A percentile compares a stretch with the other conserved stretches of the same genome.
phyloP scores from a whole-genome alignment of 495 filamentous ascomycete species.

The Xanthoparmelia taractica region DNA sequence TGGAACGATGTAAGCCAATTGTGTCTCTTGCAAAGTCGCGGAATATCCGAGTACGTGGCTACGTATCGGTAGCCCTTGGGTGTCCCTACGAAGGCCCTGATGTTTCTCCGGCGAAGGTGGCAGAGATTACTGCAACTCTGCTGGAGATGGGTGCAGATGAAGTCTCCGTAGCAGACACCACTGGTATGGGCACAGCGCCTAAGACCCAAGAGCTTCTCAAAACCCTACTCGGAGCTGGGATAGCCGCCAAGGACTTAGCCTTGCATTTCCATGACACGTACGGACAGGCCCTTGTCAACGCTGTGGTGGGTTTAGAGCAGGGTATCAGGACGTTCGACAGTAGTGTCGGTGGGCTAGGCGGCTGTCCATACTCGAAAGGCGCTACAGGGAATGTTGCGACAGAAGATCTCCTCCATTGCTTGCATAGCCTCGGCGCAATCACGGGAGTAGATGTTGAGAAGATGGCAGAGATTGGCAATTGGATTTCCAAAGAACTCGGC shows the following conservation, averaged over 20 bases:
- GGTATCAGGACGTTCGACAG: constrained; percentile 86
- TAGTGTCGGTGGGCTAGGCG: constrained; percentile 83
- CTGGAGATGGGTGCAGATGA: constrained; percentile 96
- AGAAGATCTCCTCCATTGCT: constrained; percentile 84
- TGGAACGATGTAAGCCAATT: constrained; percentile 67
- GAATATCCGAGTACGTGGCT: constrained; percentile 74
- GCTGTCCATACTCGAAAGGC: constrained; percentile 88
- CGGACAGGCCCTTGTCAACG: constrained; percentile 88
- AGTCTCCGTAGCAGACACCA: constrained; percentile 90
- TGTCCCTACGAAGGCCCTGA: constrained; percentile 91
- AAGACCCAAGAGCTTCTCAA: constrained; percentile 62
- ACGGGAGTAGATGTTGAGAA: constrained; percentile 83
- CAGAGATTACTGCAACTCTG: constrained; percentile 70
- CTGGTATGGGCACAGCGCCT: constrained; percentile 90
- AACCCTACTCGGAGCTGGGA: constrained; percentile 64
- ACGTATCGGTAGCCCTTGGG: constrained; percentile 88
- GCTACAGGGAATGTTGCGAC: constrained; percentile 94
- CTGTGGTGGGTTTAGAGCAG: constrained; percentile 75
- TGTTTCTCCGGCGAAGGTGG: constrained; percentile 68
- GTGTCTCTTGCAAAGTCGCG: constrained; percentile 62
- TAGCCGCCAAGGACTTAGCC: constrained; percentile 72
- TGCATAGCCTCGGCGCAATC: constrained; percentile 78
- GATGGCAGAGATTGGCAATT: constrained; percentile 72
- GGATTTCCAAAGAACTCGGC: constrained; percentile 81
- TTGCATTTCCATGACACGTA: constrained; percentile 98